Evolutionary conservation across 169 alveolate species (phyloP).

Genomic region (Cryptosporidium muris): DNA sequence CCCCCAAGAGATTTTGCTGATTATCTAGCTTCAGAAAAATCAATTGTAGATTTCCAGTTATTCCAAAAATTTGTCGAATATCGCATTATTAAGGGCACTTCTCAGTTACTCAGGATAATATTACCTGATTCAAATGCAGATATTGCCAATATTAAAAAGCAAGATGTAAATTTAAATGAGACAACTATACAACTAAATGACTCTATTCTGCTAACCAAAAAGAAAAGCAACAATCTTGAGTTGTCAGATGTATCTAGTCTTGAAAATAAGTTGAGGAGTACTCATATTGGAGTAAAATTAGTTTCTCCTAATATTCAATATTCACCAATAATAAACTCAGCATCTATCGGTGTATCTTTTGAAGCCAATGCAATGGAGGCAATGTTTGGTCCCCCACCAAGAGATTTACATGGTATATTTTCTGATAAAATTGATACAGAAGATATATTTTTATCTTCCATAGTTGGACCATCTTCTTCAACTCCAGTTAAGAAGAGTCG

Average conservation of each 20-base stretch:
- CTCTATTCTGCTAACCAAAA: slow-evolving; percentile 17
- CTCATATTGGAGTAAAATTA: slow-evolving; percentile 1
- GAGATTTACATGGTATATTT: slow-evolving; percentile 47
- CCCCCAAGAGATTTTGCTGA: neutral
- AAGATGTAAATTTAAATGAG: slow-evolving; percentile 29
- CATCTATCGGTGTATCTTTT: neutral
- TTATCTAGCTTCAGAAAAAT: neutral
- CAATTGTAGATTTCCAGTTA: slow-evolving; percentile 44
- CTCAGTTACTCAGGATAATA: slow-evolving; percentile 35
- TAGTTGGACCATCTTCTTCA: slow-evolving; percentile 57
- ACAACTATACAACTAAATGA: slow-evolving; percentile 14
- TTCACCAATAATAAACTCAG: neutral
- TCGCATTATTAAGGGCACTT: slow-evolving; percentile 50
- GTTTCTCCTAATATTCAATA: neutral
- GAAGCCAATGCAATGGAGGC: slow-evolving; percentile 1
- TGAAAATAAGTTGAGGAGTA: slow-evolving; percentile 3
- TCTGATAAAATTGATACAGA: slow-evolving; percentile 22
- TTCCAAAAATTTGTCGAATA: slow-evolving; percentile 54
- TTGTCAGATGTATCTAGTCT: neutral
- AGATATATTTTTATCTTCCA: slow-evolving; percentile 26
- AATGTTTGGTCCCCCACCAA: slow-evolving; percentile 44
- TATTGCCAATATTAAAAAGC: neutral
- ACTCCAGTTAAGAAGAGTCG: slow-evolving; percentile 51
- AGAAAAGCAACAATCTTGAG: neutral
- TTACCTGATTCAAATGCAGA: neutral